Percentiles rank a stretch among this genome's conserved stretches.
phyloP scores from a whole-genome alignment of 345 rosid species.

The Geranium rotundifolium region DNA sequence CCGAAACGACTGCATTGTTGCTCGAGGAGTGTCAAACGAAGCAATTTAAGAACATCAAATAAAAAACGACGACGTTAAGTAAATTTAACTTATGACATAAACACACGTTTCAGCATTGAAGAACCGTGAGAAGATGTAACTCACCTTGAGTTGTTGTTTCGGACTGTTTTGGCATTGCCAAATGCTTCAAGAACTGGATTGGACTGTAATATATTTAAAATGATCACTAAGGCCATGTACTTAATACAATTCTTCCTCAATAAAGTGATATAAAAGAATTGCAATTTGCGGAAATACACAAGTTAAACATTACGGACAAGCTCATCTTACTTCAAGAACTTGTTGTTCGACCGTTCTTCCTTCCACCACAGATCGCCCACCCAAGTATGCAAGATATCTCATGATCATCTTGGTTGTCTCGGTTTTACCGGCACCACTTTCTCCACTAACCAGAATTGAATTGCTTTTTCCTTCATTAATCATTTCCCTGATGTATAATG shows the following conservation, averaged over 20 bases:
- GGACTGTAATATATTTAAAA: constrained; percentile 39
- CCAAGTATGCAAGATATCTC: constrained; percentile 84
- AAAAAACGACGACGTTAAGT: no score
- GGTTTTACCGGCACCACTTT: constrained; percentile 98
- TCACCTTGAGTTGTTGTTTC: constrained; percentile 92
- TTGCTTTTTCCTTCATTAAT: constrained; percentile 80
- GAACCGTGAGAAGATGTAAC: constrained; percentile 5
- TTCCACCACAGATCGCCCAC: constrained; percentile 89
- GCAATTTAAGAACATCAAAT: constrained; percentile 3
- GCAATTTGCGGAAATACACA: background rate
- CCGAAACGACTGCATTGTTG: constrained; percentile 70
- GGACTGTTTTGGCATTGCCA: constrained; percentile 91
- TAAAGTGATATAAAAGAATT: background rate
- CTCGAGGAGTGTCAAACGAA: constrained; percentile 11
- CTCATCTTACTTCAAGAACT: constrained; percentile 66
- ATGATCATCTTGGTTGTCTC: constrained; percentile 97
- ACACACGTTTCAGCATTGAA: background rate
- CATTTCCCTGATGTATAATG: constrained; percentile 55
- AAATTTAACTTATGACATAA: no score
- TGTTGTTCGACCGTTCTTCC: constrained; percentile 95
- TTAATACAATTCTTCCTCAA: background rate
- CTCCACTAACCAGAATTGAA: constrained; percentile 93
- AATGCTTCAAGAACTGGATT: constrained; percentile 97
- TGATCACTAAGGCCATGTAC: background rate
- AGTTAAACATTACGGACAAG: constrained; percentile 4